Conservation (phyloP, 768 basidiomycete genomes). For the Russula dissimulans region DNA sequence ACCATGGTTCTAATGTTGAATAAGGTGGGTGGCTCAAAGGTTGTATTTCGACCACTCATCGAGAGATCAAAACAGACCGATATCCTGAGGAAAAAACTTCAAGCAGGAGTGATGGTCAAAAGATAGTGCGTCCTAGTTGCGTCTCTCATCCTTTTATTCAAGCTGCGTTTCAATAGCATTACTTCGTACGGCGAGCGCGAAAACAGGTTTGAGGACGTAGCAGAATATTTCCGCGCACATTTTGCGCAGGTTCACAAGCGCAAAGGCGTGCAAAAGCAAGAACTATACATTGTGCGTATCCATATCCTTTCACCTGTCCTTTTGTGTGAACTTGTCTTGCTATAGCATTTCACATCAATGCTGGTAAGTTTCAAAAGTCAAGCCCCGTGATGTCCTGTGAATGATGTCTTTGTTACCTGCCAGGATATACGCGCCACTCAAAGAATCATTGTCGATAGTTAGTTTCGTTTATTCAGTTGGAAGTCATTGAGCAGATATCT, state of each 20-base stretch:
- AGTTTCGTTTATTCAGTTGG: conserved; percentile 18
- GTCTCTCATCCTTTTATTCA: neutral
- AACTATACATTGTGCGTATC: conserved; percentile 54
- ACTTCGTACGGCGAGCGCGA: conserved; percentile 67
- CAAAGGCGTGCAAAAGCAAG: conserved; percentile 48
- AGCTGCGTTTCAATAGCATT: conserved; percentile 37
- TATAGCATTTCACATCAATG: conserved; percentile 64
- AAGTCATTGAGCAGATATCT: neutral
- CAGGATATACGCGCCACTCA: conserved; percentile 17
- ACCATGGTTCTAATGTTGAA: conserved; percentile 50
- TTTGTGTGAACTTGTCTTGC: neutral
- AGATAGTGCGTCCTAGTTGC: conserved; percentile 55
- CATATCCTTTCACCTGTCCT: conserved; percentile 1
- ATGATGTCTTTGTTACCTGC: neutral
- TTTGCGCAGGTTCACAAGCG: conserved; percentile 67
- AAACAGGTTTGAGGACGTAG: conserved; percentile 60
- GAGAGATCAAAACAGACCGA: conserved; percentile 59
- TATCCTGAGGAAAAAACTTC: conserved; percentile 62
- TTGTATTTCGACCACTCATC: conserved; percentile 3
- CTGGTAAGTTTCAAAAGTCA: conserved; percentile 32
- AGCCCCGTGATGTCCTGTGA: neutral
- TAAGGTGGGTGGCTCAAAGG: conserved; percentile 47
- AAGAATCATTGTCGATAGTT: conserved; percentile 52
- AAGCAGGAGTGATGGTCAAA: conserved; percentile 56
- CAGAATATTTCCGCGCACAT: conserved; percentile 79